Percentiles rank a stretch among this genome's conserved stretches.
These are phyloP conservation scores for Coelastrella sp. DNA, from an alignment of 139 green algal genomes.

Conservation along the genomic window DNA sequence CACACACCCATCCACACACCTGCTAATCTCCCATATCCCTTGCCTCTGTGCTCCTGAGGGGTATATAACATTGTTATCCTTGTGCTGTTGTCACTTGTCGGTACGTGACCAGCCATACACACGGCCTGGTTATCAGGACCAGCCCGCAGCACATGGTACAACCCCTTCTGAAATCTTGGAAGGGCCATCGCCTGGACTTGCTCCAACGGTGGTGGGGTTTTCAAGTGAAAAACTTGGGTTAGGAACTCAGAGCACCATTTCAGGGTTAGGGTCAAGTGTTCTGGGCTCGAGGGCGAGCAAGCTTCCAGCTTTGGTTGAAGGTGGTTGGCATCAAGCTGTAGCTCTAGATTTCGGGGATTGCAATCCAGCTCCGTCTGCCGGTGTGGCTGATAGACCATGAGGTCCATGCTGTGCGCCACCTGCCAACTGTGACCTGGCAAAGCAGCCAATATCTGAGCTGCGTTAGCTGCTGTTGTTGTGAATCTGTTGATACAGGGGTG, in stretches of 20 bases:
- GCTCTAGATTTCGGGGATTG: not conserved
- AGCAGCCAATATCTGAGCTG: not conserved
- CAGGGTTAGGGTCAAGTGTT: not conserved
- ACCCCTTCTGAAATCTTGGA: not conserved
- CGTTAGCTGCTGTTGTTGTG: not conserved
- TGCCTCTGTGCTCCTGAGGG: not conserved
- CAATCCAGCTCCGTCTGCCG: not conserved
- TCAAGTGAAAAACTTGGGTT: not conserved
- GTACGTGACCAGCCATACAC: slow-evolving; percentile 18
- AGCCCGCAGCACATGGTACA: slow-evolving; percentile 7
- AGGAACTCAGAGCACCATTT: not conserved
- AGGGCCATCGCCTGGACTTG: not conserved
- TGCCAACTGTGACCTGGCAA: not conserved
- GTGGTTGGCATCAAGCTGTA: not conserved
- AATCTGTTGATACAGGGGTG: not conserved
- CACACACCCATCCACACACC: not conserved
- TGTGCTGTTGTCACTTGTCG: not conserved
- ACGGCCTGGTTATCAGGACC: not conserved
- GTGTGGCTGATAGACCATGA: not conserved
- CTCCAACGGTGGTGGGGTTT: not conserved
- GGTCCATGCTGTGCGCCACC: not conserved
- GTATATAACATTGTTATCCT: slow-evolving; percentile 27
- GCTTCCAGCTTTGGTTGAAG: not conserved
- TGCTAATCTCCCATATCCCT: not conserved
- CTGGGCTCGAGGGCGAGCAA: not conserved